Base-by-base conservation (phyloP, 371 early-diverging fungal genomes). In the Mortierella sp. region DNA sequence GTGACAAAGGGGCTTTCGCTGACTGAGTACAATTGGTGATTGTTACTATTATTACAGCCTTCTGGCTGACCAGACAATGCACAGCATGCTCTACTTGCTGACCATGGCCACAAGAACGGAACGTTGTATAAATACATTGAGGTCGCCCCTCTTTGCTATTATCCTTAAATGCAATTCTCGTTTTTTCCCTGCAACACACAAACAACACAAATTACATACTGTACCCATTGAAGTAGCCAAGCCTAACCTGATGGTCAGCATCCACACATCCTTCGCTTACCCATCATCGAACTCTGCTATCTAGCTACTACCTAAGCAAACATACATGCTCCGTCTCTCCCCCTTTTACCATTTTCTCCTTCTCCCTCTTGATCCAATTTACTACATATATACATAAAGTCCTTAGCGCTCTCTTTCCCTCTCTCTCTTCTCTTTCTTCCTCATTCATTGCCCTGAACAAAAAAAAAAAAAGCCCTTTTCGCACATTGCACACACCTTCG, bases 1-100 rank as follows among this genome's bases (percentile, higher is more conserved):
- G 63, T 63, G 63, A 63, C 63, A 63, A 63, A 63, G 63, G 63
- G 63, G 63, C 63, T 34, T 60, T 63, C 26, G 31, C 26, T n/a
- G n/a, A 38, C 5, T 38, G 42, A 38, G 42, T 38, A 38, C 42
- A 38, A 3, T 3, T 38, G 42, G 42, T 38, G 42, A 38, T 38
- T 38, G 42, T 38, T 14, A 48, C 48, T 48, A 14, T 48, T 48
- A 48, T 48, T 48, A 14, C 31, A 7, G 60, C 7, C 9, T 65
- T 65, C 38, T 65, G 65, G 16, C 34, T 19, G 21, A 14, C 21
- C 3, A 7, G 42, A 38, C 68, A 65, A 24, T 65, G 68, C 42
- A 10, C 21, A 24, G 1, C 21, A 65, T n/a, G 55, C n/a, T 21
- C 42, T n/a, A n/a, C 21, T 55, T 50, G 42, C 8, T 8, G 10